Evolutionary conservation across 371 early-diverging fungal species (phyloP), one percentile per base, ranked within the genome.

Genomic region (Rhizopus delemar): DNA sequence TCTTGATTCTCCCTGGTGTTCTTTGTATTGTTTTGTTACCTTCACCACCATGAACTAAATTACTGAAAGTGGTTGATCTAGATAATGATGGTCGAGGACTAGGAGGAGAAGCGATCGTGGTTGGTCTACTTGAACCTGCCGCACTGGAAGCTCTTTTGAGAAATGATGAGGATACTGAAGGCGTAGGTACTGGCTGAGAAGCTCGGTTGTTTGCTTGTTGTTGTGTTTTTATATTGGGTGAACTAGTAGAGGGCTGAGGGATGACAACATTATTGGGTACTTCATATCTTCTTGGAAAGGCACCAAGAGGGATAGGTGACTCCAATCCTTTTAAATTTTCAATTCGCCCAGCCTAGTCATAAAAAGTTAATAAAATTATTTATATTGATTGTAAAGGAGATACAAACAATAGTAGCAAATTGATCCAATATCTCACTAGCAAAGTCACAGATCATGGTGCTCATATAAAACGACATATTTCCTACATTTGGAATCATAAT

Each of bases 401-500:
- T 39, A 39, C 54, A 46, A 71, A 77, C 77, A 51, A 78, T 60
- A 4, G 54, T 53, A 11, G 73, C 68, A 65, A 78, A 78, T 54
- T 78, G 78, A 35, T 66, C 73, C 33, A 92, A 70, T 46, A 93
- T 83, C 43, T 86, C 87, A 57, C 84, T 88, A 22, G 85, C 83
- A 69, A 88, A 83, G 61, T 87, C 86, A 54, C 82, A 85, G 57
- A 93, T 90, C 82, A 90, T 78, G 1, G 89, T 88, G 38, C 82
- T 77, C 65, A 91, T 79, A 64, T 92, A 90, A 53, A 89, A 90
- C 1, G 84, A 83, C 49, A 91, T 80, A 55, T 90, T 84, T 34
- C 92, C 92, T 13, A 87, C 91, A 59, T 89, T 88, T 2, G 93
- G 93, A 50, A 91, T 88, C 86, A 88, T 87, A 22, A 87, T 87